Evolutionary conservation across 2,329 filamentous ascomycete genomes (phyloP), one percentile per base, ranked within the genome.

Genomic region (Exserohilum rostratum): DNA sequence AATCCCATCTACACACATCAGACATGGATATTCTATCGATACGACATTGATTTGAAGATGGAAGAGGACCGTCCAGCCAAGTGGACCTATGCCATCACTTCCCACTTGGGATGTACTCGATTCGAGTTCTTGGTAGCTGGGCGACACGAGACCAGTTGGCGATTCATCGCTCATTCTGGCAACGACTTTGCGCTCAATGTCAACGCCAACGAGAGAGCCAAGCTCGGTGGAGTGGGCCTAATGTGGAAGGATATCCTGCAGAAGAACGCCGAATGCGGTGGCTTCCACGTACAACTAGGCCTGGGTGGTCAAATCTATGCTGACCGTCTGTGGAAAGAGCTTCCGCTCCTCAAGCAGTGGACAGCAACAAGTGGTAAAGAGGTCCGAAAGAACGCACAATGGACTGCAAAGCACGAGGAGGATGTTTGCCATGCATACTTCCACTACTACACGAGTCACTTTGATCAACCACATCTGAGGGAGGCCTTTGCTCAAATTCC

Each of bases 201-300:
- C 1, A 92, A 88, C 58, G 88, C 92, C 50, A 91, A 89, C 57
- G 95, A 99, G 66, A 85, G 93, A 38, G 86, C 88, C 29, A 90
- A 89, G 66, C 83, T 98, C 1, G 95, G 95, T 27, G 95, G 95
- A 1, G 85, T 96, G 1, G 91, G 93, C 0, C 90, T 95, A 71
- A 96, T 99, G 93, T 99, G 95, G 95, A 98, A 97, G 70, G 95
- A 99, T 67, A 93, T 99, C 25, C 83, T 99, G 71, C 92, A 97
- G 77, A 97, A 97, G 82, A 96, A 99, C 68, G 87, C 93, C 25
- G 95, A 99, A 66, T 96, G 93, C 65, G 92, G 93, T 50, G 95
- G 95, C 1, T 99, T 98, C 75, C 95, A 99, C 69, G 88, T 91
- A 6, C 95, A 99, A 70, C 82, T 99, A 6, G 95, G 93, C 12